Conservation (phyloP, 176 grass and related monocot species). For the Canna indica region DNA sequence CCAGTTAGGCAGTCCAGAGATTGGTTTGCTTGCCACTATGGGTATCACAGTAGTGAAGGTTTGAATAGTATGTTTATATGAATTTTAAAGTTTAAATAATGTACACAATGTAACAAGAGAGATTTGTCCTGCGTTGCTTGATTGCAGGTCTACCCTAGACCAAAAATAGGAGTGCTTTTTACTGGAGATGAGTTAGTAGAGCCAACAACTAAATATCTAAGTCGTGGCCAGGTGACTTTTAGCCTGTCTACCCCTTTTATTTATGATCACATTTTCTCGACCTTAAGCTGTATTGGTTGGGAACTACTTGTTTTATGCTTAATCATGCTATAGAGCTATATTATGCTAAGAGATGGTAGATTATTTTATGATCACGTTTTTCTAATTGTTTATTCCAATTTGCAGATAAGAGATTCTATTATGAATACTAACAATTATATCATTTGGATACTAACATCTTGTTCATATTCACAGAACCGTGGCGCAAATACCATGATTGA, state of each 20-base stretch:
- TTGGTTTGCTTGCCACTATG: conserved; percentile 69
- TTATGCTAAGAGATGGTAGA: too few relatives aligned
- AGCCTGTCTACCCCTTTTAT: background rate
- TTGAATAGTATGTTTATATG: background rate
- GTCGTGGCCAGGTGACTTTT: conserved; percentile 62
- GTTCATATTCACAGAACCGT: too few relatives aligned
- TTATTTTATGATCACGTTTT: too few relatives aligned
- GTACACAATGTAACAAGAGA: background rate
- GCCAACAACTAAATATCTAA: conserved; percentile 52
- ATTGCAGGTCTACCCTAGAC: conserved; percentile 55
- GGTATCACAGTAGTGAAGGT: conserved; percentile 77
- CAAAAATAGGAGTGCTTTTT: conserved; percentile 67
- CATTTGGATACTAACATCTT: too few relatives aligned
- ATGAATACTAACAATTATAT: too few relatives aligned
- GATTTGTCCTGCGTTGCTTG: too few relatives aligned
- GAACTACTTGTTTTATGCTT: background rate
- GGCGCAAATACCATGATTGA: too few relatives aligned
- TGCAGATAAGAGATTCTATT: conserved; percentile 92
- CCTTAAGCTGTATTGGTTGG: background rate
- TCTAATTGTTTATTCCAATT: conserved; percentile 12
- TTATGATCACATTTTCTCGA: background rate
- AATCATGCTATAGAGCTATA: background rate
- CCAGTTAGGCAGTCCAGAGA: conserved; percentile 70
- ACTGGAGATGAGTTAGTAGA: conserved; percentile 85
- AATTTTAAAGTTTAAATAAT: background rate